phyloP scores from a whole-genome alignment of 345 rosid genomes.

The Theobroma cacao region DNA sequence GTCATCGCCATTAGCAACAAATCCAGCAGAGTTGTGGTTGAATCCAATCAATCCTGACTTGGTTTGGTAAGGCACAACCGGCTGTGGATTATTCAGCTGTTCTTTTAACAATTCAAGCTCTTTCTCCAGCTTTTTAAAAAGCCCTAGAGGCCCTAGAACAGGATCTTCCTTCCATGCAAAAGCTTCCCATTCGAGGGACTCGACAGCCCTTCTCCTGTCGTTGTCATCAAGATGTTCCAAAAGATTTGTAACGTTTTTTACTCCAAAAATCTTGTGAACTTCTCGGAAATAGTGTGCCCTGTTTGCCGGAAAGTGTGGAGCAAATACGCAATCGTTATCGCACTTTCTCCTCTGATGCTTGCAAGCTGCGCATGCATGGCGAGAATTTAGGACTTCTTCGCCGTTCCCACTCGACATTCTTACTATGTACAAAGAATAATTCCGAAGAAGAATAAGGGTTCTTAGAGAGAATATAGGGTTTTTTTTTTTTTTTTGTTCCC shows the following conservation, averaged over 20 bases:
- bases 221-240: background rate
- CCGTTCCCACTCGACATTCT: background rate
- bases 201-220: slow-evolving; percentile 9
- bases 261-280: slow-evolving; percentile 22
- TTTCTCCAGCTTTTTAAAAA: background rate
- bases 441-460: background rate
- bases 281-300: slow-evolving; percentile 10
- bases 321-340: slow-evolving; percentile 14
- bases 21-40: background rate
- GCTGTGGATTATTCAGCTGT: background rate
- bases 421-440: background rate
- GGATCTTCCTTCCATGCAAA: slow-evolving; percentile 24
- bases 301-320: slow-evolving; percentile 17
- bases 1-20: background rate
- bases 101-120: slow-evolving; percentile 6
- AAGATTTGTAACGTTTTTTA: slow-evolving; percentile 17
- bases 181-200: slow-evolving; percentile 38
- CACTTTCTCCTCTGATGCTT: slow-evolving; percentile 33
- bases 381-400: background rate
- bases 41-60: background rate
- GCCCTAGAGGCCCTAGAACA: slow-evolving; percentile 25
- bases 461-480: background rate
- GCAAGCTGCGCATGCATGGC: slow-evolving; percentile 34
- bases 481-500: background rate
- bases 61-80: background rate